Base-by-base conservation (phyloP, 2,329 filamentous ascomycete genomes). In the Eutypa lata region DNA sequence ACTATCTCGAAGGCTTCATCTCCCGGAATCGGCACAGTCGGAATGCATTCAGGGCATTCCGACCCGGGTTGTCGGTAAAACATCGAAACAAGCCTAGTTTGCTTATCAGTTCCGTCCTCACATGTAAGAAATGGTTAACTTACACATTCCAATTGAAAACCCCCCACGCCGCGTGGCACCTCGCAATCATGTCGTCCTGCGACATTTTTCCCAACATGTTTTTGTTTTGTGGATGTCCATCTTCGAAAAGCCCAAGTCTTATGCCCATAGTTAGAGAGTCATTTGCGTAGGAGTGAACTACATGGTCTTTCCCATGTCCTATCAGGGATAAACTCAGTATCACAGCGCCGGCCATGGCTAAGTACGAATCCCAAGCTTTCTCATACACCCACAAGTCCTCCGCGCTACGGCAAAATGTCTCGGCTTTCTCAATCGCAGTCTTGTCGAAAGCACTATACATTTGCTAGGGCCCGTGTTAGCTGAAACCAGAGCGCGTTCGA, bases 61-160 rank as follows among this genome's bases (percentile, higher is more conserved):
- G 67, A 57, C 6, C 65, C 66, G 2, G 70, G 68, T 16, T 70
- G 67, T 7, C 67, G 65, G 35, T 71, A 67, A 49, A 68, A 72
- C 1, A 66, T 51, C 2, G 63, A 66, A 24, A 67, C 52, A 22
- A 69, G 54, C 11, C 69, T 71, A 35, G 21, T 11, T 18, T 14
- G 42, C 48, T 11, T 57, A 54, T 26, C 16, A 38, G 4, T 38
- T 14, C 5, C 35, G 16, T 16, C n/a, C 6, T 14, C 6, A 14
- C 35, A 7, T 38, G 16, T 38, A 6, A 5, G 18, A 37, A 16
- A 54, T 7, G 10, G 24, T 24, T 2, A 26, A 55, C 70, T 62
- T 54, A 72, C 72, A 69, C 61, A 51, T 65, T 68, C 69, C 68
- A 74, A 51, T 72, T 73, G 47, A 74, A 74, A 3, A 61, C 54